Conservation (phyloP, 1,284 basidiomycete genomes). For the Ustilago nuda region DNA sequence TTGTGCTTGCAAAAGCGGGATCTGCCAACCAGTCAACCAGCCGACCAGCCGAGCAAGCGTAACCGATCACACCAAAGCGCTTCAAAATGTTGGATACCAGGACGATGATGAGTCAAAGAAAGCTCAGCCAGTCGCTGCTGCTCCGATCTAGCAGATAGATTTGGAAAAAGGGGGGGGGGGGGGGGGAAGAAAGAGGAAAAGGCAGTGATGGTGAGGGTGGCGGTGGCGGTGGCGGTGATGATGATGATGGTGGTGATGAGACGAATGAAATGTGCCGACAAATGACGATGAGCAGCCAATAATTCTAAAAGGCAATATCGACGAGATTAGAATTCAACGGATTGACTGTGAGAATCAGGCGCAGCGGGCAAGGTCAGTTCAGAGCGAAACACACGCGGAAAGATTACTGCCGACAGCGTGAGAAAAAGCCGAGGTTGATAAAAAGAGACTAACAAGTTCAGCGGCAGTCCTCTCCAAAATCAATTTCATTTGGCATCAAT, state of each 20-base stretch:
- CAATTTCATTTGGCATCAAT: too few species aligned
- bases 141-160: too few species aligned
- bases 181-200: too few species aligned
- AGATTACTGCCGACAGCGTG: not conserved
- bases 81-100: too few species aligned
- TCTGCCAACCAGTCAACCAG: too few species aligned
- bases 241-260: not conserved
- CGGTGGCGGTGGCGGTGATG: not conserved
- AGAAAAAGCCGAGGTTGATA: not conserved
- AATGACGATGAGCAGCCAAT: not conserved
- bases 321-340: constrained; percentile 5
- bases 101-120: too few species aligned
- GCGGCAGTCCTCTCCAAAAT: not conserved
- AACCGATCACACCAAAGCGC: too few species aligned
- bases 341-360: not conserved
- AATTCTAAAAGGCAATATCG: not conserved
- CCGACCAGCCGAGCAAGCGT: too few species aligned
- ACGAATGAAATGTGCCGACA: not conserved
- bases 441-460: not conserved
- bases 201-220: too few species aligned
- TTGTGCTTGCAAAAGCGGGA: too few species aligned
- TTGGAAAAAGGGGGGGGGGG: too few species aligned
- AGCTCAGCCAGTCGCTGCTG: too few species aligned
- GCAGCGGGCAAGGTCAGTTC: not conserved
- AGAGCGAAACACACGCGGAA: not conserved